Evolutionary conservation across 2,329 filamentous ascomycete species (phyloP).

Genomic region (Chaetomium sp.): DNA sequence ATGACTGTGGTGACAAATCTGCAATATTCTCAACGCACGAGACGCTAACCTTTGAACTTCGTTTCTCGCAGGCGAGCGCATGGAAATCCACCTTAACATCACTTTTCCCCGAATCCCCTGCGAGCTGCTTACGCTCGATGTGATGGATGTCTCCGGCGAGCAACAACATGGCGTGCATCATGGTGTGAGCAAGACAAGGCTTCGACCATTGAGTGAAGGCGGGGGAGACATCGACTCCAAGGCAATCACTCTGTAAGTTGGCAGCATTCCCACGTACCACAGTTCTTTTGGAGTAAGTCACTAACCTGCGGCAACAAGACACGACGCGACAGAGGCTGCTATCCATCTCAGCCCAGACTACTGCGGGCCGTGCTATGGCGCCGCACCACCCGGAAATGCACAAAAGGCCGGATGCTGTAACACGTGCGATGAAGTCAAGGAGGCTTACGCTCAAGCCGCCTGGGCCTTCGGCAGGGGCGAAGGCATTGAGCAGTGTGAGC

Average conservation of each 20-base stretch:
- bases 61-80: slow-evolving; percentile 67
- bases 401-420: slow-evolving; percentile 88
- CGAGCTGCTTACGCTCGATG: slow-evolving; percentile 90
- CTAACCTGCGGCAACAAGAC: slow-evolving; percentile 39
- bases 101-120: slow-evolving; percentile 92
- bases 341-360: slow-evolving; percentile 83
- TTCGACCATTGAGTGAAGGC: slow-evolving; percentile 66
- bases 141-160: slow-evolving; percentile 98
- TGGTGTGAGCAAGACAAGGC: slow-evolving; percentile 83
- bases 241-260: slow-evolving; percentile 57
- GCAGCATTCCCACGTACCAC: not conserved
- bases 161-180: slow-evolving; percentile 92
- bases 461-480: slow-evolving; percentile 95
- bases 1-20: not conserved
- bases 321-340: slow-evolving; percentile 60
- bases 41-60: slow-evolving; percentile 13
- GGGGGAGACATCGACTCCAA: slow-evolving; percentile 67
- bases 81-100: slow-evolving; percentile 98
- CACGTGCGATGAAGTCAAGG: slow-evolving; percentile 92
- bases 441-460: slow-evolving; percentile 80
- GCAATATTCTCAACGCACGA: too few relatives aligned
- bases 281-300: not conserved
- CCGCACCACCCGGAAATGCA: slow-evolving; percentile 62
- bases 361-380: slow-evolving; percentile 91
- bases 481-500: slow-evolving; percentile 87